Conservation (phyloP, 176 grass and related monocot genomes). For the Zea mays region DNA sequence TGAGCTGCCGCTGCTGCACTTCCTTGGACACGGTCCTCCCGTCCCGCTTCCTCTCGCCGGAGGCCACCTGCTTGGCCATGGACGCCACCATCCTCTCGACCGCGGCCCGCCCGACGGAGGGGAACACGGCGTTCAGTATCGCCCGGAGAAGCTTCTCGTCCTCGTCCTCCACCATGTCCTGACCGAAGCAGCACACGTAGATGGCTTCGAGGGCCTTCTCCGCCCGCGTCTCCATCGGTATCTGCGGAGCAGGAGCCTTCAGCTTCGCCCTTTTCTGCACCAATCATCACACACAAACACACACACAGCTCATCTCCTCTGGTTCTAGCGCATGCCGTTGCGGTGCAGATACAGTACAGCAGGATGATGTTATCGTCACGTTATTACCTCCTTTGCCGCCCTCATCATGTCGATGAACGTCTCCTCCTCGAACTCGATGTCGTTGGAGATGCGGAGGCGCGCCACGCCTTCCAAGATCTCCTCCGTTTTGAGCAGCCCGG, state of each 20-base stretch:
- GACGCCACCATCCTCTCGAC: conserved; percentile 67
- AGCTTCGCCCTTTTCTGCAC: conserved; percentile 79
- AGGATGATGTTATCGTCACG: too few species aligned
- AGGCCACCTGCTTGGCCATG: conserved; percentile 55
- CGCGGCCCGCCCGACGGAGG: conserved; percentile 59
- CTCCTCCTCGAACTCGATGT: conserved; percentile 96
- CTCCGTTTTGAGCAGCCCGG: conserved; percentile 85
- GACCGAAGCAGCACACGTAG: conserved; percentile 87
- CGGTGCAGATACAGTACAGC: not conserved
- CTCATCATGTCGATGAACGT: conserved; percentile 89
- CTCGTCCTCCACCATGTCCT: conserved; percentile 74
- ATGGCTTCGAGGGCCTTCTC: conserved; percentile 93
- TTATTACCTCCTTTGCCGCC: conserved; percentile 69
- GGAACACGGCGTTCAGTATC: conserved; percentile 72
- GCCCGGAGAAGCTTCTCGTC: conserved; percentile 61
- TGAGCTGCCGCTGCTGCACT: conserved; percentile 64
- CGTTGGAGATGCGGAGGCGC: conserved; percentile 92
- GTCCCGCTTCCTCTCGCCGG: conserved; percentile 58
- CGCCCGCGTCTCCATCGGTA: conserved; percentile 61
- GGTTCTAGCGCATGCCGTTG: not conserved
- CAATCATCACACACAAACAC: not conserved
- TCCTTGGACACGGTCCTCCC: conserved; percentile 66
- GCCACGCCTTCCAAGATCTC: conserved; percentile 93
- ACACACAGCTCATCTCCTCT: not conserved
- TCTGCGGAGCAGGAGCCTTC: conserved; percentile 59